phyloP scores from a whole-genome alignment of 2,329 filamentous ascomycete genomes.

The Aureobasidium namibiae region DNA sequence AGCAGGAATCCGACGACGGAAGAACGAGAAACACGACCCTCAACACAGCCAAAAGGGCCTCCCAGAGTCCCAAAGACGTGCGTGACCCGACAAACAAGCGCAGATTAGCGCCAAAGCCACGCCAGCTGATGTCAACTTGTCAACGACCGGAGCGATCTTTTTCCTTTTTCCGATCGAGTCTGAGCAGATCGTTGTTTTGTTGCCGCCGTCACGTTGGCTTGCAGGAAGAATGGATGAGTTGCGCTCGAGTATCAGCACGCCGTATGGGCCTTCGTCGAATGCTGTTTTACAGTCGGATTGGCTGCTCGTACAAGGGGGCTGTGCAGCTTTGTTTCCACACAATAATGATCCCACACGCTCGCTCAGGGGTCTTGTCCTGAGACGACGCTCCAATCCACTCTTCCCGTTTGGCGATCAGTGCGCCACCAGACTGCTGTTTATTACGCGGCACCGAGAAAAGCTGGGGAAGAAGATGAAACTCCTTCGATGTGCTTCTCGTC shows the following conservation, averaged over 20 bases:
- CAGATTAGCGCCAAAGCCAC: slow-evolving; percentile 13
- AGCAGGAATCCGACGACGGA: background rate
- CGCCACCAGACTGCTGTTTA: slow-evolving; percentile 8
- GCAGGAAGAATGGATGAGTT: background rate
- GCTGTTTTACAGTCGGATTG: background rate
- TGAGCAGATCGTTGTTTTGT: background rate
- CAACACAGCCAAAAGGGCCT: background rate
- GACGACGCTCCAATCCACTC: slow-evolving; percentile 9
- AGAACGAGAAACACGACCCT: slow-evolving; percentile 5
- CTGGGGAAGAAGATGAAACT: slow-evolving; percentile 11
- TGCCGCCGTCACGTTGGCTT: background rate
- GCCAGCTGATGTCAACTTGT: slow-evolving; percentile 14
- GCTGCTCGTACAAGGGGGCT: background rate
- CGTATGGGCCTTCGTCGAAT: background rate
- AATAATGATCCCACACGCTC: background rate
- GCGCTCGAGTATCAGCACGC: background rate
- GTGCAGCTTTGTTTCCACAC: slow-evolving; percentile 9
- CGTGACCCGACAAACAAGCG: slow-evolving; percentile 8
- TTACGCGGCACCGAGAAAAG: slow-evolving; percentile 8
- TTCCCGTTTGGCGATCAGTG: slow-evolving; percentile 13
- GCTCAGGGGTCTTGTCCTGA: slow-evolving; percentile 5
- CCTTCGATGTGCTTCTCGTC: background rate
- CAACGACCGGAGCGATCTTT: slow-evolving; percentile 3
- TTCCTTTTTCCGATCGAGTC: background rate
- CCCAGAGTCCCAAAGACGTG: background rate